Conservation (phyloP, 495 filamentous ascomycete species). For the Penicillium riverlandense region DNA sequence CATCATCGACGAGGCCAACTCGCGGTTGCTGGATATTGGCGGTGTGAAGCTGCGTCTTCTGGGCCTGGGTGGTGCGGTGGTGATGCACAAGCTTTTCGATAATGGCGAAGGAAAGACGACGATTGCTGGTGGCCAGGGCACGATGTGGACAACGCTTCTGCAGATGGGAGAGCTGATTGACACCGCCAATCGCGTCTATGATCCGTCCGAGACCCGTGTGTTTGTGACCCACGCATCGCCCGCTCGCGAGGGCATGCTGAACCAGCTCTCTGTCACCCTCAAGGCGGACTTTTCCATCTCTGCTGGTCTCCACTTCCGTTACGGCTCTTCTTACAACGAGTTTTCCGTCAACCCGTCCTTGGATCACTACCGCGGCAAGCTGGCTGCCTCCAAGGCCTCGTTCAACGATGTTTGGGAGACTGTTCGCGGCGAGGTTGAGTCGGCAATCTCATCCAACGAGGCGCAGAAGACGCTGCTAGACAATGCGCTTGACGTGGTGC, state of each 20-base stretch:
- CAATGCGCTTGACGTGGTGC: slow-evolving; percentile 82
- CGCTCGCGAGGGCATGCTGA: slow-evolving; percentile 91
- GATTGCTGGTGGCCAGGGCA: slow-evolving; percentile 96
- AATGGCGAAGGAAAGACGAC: slow-evolving; percentile 97
- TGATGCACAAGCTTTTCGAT: slow-evolving; percentile 99
- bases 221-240: slow-evolving; percentile 98
- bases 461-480: slow-evolving; percentile 84
- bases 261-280: slow-evolving; percentile 94
- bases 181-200: slow-evolving; percentile 95
- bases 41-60: slow-evolving; percentile 94
- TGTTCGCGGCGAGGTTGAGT: slow-evolving; percentile 88
- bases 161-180: slow-evolving; percentile 99
- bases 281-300: slow-evolving; percentile 99
- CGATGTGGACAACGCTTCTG: slow-evolving; percentile 98
- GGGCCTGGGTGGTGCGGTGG: slow-evolving; percentile 90
- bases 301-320: slow-evolving; percentile 95
- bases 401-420: slow-evolving; percentile 99
- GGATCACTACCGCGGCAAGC: slow-evolving; percentile 98
- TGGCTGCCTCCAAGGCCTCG: slow-evolving; percentile 96
- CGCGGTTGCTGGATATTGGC: slow-evolving; percentile 85
- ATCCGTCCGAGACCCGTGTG: slow-evolving; percentile 95
- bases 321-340: slow-evolving; percentile 98
- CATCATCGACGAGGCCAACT: slow-evolving; percentile 97
- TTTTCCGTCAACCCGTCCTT: slow-evolving; percentile 98
- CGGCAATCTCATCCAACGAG: slow-evolving; percentile 86